These are phyloP conservation scores for Microdochium bolleyi DNA, from an alignment of 2,329 filamentous ascomycete species.

Conservation along the genomic window DNA sequence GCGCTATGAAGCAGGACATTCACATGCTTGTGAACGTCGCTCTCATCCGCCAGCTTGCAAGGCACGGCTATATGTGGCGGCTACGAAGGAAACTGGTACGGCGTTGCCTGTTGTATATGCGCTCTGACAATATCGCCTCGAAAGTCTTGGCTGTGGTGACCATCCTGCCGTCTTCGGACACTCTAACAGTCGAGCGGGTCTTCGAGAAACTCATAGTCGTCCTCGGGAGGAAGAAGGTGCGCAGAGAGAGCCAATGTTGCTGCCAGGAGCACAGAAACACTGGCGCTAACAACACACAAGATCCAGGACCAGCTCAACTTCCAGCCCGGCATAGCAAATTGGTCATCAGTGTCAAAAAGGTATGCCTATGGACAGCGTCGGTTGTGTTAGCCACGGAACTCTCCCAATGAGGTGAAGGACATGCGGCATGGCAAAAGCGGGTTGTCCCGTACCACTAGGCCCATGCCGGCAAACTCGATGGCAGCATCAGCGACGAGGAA, in stretches of 20 bases:
- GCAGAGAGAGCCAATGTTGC: constrained; percentile 58
- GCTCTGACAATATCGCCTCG: neutral
- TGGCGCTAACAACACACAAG: constrained; percentile 52
- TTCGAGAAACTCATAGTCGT: constrained; percentile 68
- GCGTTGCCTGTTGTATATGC: too few species aligned
- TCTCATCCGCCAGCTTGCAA: too few species aligned
- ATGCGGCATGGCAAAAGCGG: neutral
- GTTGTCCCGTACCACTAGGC: constrained; percentile 61
- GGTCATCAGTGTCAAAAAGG: constrained; percentile 73
- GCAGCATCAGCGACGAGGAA: constrained; percentile 58
- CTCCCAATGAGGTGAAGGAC: neutral
- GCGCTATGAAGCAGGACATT: too few species aligned
- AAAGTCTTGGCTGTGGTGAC: neutral
- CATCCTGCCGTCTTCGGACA: neutral
- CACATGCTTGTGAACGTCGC: too few species aligned
- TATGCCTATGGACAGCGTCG: constrained; percentile 51
- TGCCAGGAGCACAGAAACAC: constrained; percentile 43
- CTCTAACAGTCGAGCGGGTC: constrained; percentile 44
- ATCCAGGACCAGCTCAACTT: constrained; percentile 72
- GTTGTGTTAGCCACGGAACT: neutral
- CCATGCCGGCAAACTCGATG: constrained; percentile 71
- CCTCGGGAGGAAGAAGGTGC: constrained; percentile 66
- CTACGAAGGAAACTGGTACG: too few species aligned
- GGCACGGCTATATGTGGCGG: too few species aligned
- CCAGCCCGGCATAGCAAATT: constrained; percentile 77